phyloP scores from a whole-genome alignment of 2,329 filamentous ascomycete species.

The Penicillium polonicum region DNA sequence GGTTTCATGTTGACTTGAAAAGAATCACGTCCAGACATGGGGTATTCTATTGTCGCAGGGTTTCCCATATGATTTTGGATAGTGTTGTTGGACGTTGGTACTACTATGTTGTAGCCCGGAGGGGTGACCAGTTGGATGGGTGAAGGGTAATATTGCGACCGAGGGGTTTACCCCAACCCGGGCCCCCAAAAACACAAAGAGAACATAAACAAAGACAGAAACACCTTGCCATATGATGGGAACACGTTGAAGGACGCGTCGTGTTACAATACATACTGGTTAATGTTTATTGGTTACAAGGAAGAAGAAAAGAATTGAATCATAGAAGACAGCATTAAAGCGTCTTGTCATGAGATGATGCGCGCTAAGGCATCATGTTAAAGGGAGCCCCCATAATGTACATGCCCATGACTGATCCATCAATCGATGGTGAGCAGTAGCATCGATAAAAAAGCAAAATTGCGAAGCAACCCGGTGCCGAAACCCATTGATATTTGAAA shows the following conservation, averaged over 20 bases:
- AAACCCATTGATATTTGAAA: slow-evolving; percentile 43
- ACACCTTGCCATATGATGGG: neutral
- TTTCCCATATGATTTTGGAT: neutral
- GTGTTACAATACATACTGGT: neutral
- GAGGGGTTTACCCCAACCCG: neutral
- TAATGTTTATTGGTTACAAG: neutral
- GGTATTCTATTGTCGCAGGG: too few relatives aligned
- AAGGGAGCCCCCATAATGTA: slow-evolving; percentile 35
- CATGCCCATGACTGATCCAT: slow-evolving; percentile 37
- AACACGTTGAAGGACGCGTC: neutral
- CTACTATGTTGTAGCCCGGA: too few relatives aligned
- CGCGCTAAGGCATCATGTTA: slow-evolving; percentile 31
- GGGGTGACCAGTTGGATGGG: too few relatives aligned
- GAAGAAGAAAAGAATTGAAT: slow-evolving; percentile 19
- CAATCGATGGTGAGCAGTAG: slow-evolving; percentile 29
- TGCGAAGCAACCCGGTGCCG: slow-evolving; percentile 38
- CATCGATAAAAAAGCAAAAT: slow-evolving; percentile 34
- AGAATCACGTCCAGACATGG: accelerated
- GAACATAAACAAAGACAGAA: neutral
- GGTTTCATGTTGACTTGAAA: too few relatives aligned
- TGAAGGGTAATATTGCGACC: neutral
- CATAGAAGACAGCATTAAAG: slow-evolving; percentile 33
- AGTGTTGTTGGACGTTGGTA: too few relatives aligned
- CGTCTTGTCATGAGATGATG: slow-evolving; percentile 38
- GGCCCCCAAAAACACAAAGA: too few relatives aligned